Evolutionary conservation across 305 asterid genomes (phyloP).

Genomic region (Salvia sclarea): DNA sequence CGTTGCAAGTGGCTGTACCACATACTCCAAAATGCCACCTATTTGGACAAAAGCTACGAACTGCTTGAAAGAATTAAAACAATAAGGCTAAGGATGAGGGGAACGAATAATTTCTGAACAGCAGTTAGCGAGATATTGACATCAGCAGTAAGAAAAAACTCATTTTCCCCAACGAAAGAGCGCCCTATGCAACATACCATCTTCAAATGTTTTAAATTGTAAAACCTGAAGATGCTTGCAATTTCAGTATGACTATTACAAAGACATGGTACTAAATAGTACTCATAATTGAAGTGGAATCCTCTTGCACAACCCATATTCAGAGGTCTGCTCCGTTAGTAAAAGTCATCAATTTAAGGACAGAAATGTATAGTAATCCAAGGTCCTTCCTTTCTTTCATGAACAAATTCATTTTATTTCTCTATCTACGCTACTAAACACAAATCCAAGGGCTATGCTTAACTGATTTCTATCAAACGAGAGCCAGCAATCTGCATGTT

Average conservation of each 20-base stretch:
- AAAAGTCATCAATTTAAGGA: slow-evolving; percentile 16
- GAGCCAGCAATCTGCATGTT: slow-evolving; percentile 6
- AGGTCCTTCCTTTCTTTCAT: slow-evolving; percentile 10
- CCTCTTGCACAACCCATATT: slow-evolving; percentile 16
- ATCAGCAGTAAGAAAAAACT: slow-evolving; percentile 1
- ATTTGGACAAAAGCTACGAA: slow-evolving; percentile 3
- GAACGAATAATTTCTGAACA: neutral
- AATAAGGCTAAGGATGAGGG: neutral
- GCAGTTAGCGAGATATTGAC: neutral
- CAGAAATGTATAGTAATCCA: slow-evolving; percentile 10
- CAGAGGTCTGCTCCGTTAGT: slow-evolving; percentile 14
- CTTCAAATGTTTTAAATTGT: slow-evolving; percentile 1
- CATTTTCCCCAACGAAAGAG: neutral
- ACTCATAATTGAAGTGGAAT: neutral
- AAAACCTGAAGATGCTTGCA: neutral
- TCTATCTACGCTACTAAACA: slow-evolving; percentile 1
- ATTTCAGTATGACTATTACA: neutral
- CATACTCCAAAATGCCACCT: slow-evolving; percentile 7
- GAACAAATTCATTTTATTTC: slow-evolving; percentile 15
- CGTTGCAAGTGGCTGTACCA: neutral
- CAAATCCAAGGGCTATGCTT: slow-evolving; percentile 4
- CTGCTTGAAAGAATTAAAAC: slow-evolving; percentile 19
- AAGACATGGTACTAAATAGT: neutral
- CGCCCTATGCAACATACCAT: slow-evolving; percentile 2
- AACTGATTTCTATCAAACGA: neutral